These are phyloP conservation scores for Corrigiola litoralis DNA, from an alignment of 179 eudicot species.

Conservation along the genomic window DNA sequence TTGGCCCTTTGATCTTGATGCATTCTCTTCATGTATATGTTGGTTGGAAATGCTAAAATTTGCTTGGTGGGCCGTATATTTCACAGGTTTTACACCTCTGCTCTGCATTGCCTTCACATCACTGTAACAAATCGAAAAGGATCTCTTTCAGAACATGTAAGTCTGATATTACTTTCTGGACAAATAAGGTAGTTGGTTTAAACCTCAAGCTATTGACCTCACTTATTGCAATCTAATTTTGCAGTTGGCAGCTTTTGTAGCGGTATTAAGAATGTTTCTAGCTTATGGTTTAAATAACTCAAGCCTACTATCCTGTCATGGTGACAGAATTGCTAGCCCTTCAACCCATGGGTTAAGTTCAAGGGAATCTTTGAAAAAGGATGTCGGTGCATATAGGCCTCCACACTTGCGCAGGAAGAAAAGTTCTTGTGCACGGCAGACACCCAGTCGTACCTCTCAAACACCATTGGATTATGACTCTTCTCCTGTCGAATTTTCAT, in stretches of 20 bases:
- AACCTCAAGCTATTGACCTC: slow-evolving; percentile 1
- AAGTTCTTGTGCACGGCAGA: slow-evolving; percentile 30
- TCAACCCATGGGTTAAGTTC: slow-evolving; percentile 17
- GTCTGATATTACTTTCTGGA: slow-evolving; percentile 15
- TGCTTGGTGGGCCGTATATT: slow-evolving; percentile 14
- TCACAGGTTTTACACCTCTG: slow-evolving; percentile 71
- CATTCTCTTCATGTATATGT: background rate
- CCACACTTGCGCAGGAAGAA: slow-evolving; percentile 80
- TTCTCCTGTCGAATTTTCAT: slow-evolving; percentile 36
- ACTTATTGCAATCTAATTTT: slow-evolving; percentile 3
- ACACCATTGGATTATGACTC: slow-evolving; percentile 38
- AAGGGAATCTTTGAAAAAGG: slow-evolving; percentile 39
- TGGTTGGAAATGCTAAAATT: background rate
- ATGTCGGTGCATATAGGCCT: slow-evolving; percentile 75
- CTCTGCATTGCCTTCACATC: slow-evolving; percentile 81
- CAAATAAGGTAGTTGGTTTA: background rate
- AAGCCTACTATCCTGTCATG: slow-evolving; percentile 16
- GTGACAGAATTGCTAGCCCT: slow-evolving; percentile 33
- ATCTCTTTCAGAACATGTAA: slow-evolving; percentile 71
- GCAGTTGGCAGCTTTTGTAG: slow-evolving; percentile 88
- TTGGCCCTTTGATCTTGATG: background rate
- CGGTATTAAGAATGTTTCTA: slow-evolving; percentile 61
- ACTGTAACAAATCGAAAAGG: slow-evolving; percentile 74
- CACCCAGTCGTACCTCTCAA: slow-evolving; percentile 27
- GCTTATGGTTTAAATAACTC: slow-evolving; percentile 60